Percentiles rank a stretch among this genome's conserved stretches.
These are phyloP conservation scores for Aspergillus asperescens DNA, from an alignment of 495 filamentous ascomycete genomes.

Conservation along the genomic window DNA sequence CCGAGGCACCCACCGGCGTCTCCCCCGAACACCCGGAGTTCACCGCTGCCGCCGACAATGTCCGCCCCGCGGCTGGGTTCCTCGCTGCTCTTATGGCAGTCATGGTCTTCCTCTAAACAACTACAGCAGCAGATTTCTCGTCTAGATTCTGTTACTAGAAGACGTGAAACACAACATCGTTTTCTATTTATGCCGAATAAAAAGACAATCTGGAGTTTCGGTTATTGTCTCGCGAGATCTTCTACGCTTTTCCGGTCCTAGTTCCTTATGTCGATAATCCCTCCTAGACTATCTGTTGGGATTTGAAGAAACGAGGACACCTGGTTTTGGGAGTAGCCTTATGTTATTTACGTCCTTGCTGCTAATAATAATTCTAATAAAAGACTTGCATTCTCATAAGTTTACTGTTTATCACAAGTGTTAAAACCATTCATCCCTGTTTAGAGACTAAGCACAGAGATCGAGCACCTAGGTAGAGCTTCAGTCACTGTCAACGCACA, in stretches of 20 bases:
- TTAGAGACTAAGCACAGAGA: too few species aligned
- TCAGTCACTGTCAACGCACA: too few species aligned
- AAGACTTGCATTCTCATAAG: too few species aligned
- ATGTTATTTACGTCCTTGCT: not conserved
- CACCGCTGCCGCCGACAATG: constrained; percentile 32
- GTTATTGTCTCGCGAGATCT: not conserved
- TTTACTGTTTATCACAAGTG: too few species aligned
- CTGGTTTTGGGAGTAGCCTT: too few species aligned
- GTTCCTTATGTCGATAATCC: not conserved
- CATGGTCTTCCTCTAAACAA: constrained; percentile 39
- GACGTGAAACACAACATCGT: not conserved
- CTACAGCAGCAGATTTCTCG: not conserved
- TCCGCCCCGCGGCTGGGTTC: constrained; percentile 34
- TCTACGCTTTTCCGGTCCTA: not conserved
- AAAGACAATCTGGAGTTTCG: constrained; percentile 6
- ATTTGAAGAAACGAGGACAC: too few species aligned
- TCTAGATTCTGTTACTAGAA: not conserved
- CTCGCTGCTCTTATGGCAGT: constrained; percentile 36
- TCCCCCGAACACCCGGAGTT: constrained; percentile 22
- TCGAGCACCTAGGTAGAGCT: too few species aligned
- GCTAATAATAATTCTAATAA: not conserved
- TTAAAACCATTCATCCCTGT: too few species aligned
- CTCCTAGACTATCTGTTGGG: not conserved
- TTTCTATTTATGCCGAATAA: not conserved
- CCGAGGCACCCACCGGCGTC: constrained; percentile 18